Evolutionary conservation across 2,329 filamentous ascomycete genomes (phyloP).

Genomic region (Aspergillus sp.): DNA sequence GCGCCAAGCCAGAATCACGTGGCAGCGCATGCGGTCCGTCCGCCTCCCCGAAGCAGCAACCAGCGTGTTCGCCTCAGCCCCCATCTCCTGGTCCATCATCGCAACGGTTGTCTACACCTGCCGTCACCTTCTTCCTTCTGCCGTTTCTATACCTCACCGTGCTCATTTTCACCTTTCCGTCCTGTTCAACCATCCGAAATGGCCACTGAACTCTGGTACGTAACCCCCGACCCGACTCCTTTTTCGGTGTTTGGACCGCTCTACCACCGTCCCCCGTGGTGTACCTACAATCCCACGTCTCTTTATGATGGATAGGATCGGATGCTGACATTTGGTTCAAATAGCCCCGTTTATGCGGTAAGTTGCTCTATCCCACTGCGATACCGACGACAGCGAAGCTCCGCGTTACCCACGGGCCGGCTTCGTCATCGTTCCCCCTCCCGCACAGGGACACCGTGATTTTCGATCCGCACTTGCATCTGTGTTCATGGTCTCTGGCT

Average conservation of each 20-base stretch:
- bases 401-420: slow-evolving; percentile 10
- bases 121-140: slow-evolving; percentile 15
- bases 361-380: slow-evolving; percentile 51
- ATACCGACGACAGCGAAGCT: slow-evolving; percentile 14
- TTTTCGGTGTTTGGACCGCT: slow-evolving; percentile 33
- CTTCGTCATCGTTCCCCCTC: slow-evolving; percentile 12
- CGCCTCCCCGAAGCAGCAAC: slow-evolving; percentile 26
- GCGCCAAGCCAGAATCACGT: slow-evolving; percentile 34
- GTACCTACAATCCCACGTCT: neutral
- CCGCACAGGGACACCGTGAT: slow-evolving; percentile 7
- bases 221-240: slow-evolving; percentile 41
- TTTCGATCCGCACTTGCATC: slow-evolving; percentile 1
- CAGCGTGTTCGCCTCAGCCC: slow-evolving; percentile 34
- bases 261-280: slow-evolving; percentile 16
- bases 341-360: slow-evolving; percentile 97
- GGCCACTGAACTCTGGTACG: slow-evolving; percentile 80
- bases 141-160: slow-evolving; percentile 12
- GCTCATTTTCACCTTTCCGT: slow-evolving; percentile 7
- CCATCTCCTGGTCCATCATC: slow-evolving; percentile 27
- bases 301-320: neutral
- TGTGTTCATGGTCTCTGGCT: slow-evolving; percentile 12
- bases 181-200: slow-evolving; percentile 53
- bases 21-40: slow-evolving; percentile 23
- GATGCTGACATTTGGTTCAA: slow-evolving; percentile 26
- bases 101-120: slow-evolving; percentile 24